Evolutionary conservation across 352 stramenopile genomes (phyloP), one percentile per base, ranked within the genome.

Genomic region (Pythium sukuiense): DNA sequence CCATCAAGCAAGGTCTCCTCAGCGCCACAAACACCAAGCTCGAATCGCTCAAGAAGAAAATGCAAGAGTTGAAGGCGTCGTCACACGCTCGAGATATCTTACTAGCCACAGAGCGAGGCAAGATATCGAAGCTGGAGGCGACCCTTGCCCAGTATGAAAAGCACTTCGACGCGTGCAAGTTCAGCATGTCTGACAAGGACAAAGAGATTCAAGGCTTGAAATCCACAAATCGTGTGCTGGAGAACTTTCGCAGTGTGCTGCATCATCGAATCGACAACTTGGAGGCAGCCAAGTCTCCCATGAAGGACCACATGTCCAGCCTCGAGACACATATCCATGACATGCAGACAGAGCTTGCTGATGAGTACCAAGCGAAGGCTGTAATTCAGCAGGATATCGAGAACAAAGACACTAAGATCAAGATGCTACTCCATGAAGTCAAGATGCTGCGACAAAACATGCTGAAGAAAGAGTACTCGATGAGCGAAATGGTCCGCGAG

Each of bases 181-280:
- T 76, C 53, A 80, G 68, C 29, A 85, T 90, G 37, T 71, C 79
- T 8, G 81, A 95, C 46, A 93, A 90, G 57, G 87, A 93, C 62
- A 88, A 81, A 59, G 64, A 77, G 16, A 88, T 95, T 16, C 70
- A 62, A 12, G 76, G 73, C 0, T 58, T 95, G 0, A 87, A 90
- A 67, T 87, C 85, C 6, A 86, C 81, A 1, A 93, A 95, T 53
- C 80, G 83, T 9, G 76, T 93, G 7, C 71, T 93, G 1, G 87
- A 95, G 55, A 95, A 88, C 64, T 95, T 95, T 43, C 83, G 85
- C 8, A 93, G 83, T 2, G 87, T 95, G 30, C 57, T 95, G 14
- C 77, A 89, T 45, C 71, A 92, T 61, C 85, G 87, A 2, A 86
- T 95, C 50, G 82, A 93, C 52, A 83, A 80, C 6, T 71, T 95